Percentiles rank a stretch among this genome's conserved stretches.
Evolutionary conservation across 768 basidiomycete species (phyloP).

Genomic region (Leccinellum rugosiceps): DNA sequence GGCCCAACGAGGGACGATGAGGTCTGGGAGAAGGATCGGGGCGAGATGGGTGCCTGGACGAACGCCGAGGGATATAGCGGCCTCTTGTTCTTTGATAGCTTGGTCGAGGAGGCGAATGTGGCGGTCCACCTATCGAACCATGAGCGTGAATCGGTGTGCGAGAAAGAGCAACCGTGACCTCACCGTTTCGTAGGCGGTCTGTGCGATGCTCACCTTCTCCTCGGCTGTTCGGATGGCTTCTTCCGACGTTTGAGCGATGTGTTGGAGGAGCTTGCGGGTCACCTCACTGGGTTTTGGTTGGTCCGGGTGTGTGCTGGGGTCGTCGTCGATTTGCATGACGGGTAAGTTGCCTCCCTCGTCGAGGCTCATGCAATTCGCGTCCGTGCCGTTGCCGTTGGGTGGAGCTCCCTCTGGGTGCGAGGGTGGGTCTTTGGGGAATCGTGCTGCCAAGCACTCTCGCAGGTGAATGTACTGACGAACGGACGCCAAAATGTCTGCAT

Average conservation of each 20-base stretch:
- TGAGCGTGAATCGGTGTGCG: neutral
- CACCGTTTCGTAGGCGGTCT: constrained; percentile 68
- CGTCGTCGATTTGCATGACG: constrained; percentile 9
- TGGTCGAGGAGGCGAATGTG: constrained; percentile 78
- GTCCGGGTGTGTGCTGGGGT: neutral
- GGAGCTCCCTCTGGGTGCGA: neutral
- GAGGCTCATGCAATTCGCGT: neutral
- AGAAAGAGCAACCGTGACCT: constrained; percentile 21
- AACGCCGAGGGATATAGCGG: constrained; percentile 49
- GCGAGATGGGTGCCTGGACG: constrained; percentile 53
- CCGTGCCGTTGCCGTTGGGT: neutral
- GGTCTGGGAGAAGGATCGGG: constrained; percentile 58
- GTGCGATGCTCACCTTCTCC: constrained; percentile 76
- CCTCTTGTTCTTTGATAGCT: constrained; percentile 61
- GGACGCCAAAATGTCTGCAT: constrained; percentile 39
- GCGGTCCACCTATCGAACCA: constrained; percentile 58
- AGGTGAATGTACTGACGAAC: constrained; percentile 47
- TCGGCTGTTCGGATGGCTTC: constrained; percentile 61
- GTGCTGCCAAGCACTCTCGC: constrained; percentile 28
- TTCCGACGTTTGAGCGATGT: constrained; percentile 58
- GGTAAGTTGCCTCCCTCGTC: neutral
- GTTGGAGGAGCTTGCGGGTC: constrained; percentile 50
- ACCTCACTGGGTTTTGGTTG: constrained; percentile 31
- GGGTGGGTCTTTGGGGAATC: neutral
- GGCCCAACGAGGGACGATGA: constrained; percentile 54